These are phyloP conservation scores for Arxiozyma bovina DNA, from an alignment of 1,139 yeast species.

Conservation along the genomic window DNA sequence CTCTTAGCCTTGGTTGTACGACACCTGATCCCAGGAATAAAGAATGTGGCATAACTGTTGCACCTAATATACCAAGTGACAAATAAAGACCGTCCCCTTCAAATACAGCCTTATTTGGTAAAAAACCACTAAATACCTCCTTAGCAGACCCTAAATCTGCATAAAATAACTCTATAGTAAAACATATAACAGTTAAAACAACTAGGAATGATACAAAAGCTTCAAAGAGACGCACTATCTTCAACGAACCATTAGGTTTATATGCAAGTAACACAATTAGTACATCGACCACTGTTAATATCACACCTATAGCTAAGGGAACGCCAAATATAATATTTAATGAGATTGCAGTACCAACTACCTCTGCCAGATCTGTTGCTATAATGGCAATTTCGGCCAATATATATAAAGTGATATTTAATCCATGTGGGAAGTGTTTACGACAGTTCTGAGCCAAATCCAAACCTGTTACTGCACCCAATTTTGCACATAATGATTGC, in stretches of 20 bases:
- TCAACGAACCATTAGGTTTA: conserved; percentile 61
- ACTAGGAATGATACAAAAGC: conserved; percentile 55
- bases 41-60: conserved; percentile 81
- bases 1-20: conserved; percentile 65
- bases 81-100: conserved; percentile 55
- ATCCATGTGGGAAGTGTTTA: conserved; percentile 47
- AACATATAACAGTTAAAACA: conserved; percentile 56
- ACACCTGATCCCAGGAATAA: conserved; percentile 66
- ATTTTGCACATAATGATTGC: conserved; percentile 62
- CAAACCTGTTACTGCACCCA: conserved; percentile 71
- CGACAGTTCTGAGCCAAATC: conserved; percentile 74
- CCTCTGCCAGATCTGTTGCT: conserved; percentile 77
- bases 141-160: conserved; percentile 34
- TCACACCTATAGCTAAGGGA: conserved; percentile 58
- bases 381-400: conserved; percentile 69
- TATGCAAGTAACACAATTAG: conserved; percentile 59
- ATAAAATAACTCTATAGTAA: conserved; percentile 51
- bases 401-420: conserved; percentile 50
- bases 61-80: conserved; percentile 68
- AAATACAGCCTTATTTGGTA: conserved; percentile 49
- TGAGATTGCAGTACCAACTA: conserved; percentile 73
- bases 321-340: conserved; percentile 58
- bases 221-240: conserved; percentile 58
- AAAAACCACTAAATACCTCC: conserved; percentile 45
- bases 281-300: conserved; percentile 66